These are phyloP conservation scores for Huntiella moniliformis DNA, from an alignment of 2,329 filamentous ascomycete genomes.

Conservation along the genomic window DNA sequence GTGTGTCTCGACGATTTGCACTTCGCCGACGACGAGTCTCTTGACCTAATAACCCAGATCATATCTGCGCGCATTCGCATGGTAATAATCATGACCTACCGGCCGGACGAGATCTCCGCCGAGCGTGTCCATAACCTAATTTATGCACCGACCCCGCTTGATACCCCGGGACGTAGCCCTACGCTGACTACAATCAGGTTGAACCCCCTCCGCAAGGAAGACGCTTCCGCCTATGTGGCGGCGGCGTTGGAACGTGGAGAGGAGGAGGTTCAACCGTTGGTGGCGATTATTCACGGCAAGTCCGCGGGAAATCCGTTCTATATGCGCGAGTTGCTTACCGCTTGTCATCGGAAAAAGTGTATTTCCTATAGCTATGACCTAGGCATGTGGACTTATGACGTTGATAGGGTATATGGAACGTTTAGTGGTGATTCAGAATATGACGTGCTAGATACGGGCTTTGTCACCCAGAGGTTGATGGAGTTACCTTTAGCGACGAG, in stretches of 20 bases:
- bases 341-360: slow-evolving; percentile 69
- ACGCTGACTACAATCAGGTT: slow-evolving; percentile 54
- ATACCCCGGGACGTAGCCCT: slow-evolving; percentile 28
- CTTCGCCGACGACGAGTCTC: slow-evolving; percentile 71
- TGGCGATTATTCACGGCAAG: slow-evolving; percentile 74
- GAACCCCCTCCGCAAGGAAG: slow-evolving; percentile 53
- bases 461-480: slow-evolving; percentile 58
- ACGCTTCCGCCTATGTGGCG: slow-evolving; percentile 68
- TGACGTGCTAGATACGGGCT: slow-evolving; percentile 62
- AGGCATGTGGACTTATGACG: slow-evolving; percentile 64
- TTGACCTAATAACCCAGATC: slow-evolving; percentile 68
- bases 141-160: slow-evolving; percentile 26
- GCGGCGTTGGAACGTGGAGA: slow-evolving; percentile 57
- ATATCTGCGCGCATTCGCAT: slow-evolving; percentile 62
- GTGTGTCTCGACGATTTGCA: slow-evolving; percentile 80
- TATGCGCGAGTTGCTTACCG: slow-evolving; percentile 75
- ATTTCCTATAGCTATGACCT: slow-evolving; percentile 82
- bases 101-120: slow-evolving; percentile 43
- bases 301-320: slow-evolving; percentile 81
- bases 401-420: slow-evolving; percentile 71
- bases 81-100: slow-evolving; percentile 61
- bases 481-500: slow-evolving; percentile 59
- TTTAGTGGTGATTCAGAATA: slow-evolving; percentile 65
- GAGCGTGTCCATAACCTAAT: slow-evolving; percentile 36
- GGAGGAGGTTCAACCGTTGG: slow-evolving; percentile 57